phyloP scores from a whole-genome alignment of 208 protist genomes.

The Herpetomonas samuelpessoai region DNA sequence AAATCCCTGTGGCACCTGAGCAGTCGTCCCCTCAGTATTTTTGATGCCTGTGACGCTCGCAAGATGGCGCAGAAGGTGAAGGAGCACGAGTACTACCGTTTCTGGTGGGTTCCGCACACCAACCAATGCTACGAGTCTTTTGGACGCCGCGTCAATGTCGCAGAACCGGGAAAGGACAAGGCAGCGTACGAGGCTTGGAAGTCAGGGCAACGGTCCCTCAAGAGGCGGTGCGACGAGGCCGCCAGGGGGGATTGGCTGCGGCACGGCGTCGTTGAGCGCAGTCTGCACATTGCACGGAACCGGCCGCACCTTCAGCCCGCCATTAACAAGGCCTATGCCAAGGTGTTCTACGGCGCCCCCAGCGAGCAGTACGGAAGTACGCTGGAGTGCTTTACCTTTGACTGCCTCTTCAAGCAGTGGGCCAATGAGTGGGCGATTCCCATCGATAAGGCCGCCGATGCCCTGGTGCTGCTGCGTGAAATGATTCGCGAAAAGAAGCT shows the following conservation, averaged over 20 bases:
- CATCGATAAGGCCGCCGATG: conserved; percentile 31
- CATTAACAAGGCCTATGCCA: conserved; percentile 54
- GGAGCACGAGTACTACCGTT: conserved; percentile 58
- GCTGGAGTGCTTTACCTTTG: conserved; percentile 73
- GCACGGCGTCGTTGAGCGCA: conserved; percentile 51
- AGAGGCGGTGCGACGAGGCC: conserved; percentile 10
- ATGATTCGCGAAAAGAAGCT: conserved; percentile 55
- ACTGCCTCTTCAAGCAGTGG: conserved; percentile 80
- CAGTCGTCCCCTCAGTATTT: conserved; percentile 42
- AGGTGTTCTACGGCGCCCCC: conserved; percentile 33
- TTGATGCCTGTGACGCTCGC: conserved; percentile 24
- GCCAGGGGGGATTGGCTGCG: conserved; percentile 49
- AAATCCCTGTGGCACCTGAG: conserved; percentile 39
- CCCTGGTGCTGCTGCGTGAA: conserved; percentile 37
- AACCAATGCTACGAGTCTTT: conserved; percentile 69
- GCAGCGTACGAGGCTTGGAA: conserved; percentile 18
- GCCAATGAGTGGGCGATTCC: conserved; percentile 81
- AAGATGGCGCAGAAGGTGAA: conserved; percentile 28
- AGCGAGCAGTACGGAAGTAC: conserved; percentile 48
- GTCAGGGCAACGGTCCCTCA: conserved; percentile 6
- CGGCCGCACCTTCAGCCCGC: conserved; percentile 50
- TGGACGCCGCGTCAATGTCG: conserved; percentile 25
- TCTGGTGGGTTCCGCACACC: conserved; percentile 83
- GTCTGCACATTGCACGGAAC: conserved; percentile 34
- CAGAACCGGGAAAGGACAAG: neutral